phyloP scores from a whole-genome alignment of 768 basidiomycete genomes.

The Podaxis sp. region DNA sequence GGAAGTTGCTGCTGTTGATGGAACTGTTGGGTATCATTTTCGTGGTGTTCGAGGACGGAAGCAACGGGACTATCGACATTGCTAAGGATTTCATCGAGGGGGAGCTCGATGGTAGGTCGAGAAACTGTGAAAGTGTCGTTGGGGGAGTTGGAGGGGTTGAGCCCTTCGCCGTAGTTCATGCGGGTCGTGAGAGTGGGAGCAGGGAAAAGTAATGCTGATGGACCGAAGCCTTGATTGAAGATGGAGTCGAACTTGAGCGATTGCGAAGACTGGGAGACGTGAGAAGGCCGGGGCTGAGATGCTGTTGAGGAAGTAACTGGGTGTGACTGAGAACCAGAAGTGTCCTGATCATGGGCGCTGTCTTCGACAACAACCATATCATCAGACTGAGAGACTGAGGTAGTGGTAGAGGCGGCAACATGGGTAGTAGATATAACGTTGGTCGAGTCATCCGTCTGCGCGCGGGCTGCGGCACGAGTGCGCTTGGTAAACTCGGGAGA shows the following conservation, averaged over 20 bases:
- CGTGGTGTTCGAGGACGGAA: slow-evolving; percentile 21
- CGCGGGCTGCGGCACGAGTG: slow-evolving; percentile 31
- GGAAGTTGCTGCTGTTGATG: background rate
- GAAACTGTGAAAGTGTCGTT: slow-evolving; percentile 60
- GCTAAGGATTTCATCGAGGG: slow-evolving; percentile 79
- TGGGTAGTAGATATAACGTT: slow-evolving; percentile 15
- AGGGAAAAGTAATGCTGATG: slow-evolving; percentile 69
- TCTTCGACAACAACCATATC: slow-evolving; percentile 27
- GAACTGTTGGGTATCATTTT: slow-evolving; percentile 1
- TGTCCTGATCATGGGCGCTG: slow-evolving; percentile 35
- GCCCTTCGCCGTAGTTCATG: slow-evolving; percentile 79
- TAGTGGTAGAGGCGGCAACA: slow-evolving; percentile 1
- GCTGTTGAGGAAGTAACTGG: slow-evolving; percentile 19
- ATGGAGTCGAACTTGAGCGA: slow-evolving; percentile 71
- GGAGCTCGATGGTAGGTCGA: slow-evolving; percentile 83
- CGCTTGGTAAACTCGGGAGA: slow-evolving; percentile 63
- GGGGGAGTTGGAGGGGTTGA: slow-evolving; percentile 42
- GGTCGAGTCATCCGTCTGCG: slow-evolving; percentile 29
- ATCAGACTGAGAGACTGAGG: slow-evolving; percentile 15
- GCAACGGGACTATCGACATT: slow-evolving; percentile 37
- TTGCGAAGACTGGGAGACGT: slow-evolving; percentile 18
- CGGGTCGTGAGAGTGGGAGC: slow-evolving; percentile 65
- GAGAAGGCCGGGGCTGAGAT: slow-evolving; percentile 3
- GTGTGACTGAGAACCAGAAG: slow-evolving; percentile 24
- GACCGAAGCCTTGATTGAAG: slow-evolving; percentile 76